phyloP scores from a whole-genome alignment of 1,139 yeast genomes.

The Groenewaldozyma auringiensis region DNA sequence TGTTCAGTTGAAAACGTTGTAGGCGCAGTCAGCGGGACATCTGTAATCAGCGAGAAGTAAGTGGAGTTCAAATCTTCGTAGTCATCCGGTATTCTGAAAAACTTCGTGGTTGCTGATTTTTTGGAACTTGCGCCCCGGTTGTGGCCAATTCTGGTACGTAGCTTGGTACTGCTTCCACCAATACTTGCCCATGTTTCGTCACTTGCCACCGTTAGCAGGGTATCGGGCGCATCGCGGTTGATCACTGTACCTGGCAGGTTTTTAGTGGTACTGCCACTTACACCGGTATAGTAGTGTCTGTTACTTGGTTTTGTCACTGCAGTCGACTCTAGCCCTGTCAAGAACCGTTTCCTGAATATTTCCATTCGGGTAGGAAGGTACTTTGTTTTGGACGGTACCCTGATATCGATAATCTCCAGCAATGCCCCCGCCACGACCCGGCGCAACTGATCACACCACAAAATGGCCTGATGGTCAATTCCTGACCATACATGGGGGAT shows the following conservation, averaged over 20 bases:
- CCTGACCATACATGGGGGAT: conserved; percentile 87
- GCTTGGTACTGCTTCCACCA: background rate
- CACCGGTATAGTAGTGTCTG: background rate
- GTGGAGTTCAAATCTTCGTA: conserved; percentile 4
- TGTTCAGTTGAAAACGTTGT: conserved; percentile 11
- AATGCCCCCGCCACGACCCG: conserved; percentile 47
- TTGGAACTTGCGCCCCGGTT: background rate
- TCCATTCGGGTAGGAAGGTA: conserved; percentile 50
- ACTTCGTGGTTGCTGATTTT: background rate
- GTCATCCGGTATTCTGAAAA: conserved; percentile 1
- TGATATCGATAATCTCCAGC: conserved; percentile 46
- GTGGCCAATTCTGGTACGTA: background rate
- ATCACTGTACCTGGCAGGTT: background rate
- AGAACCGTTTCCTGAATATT: conserved; percentile 42
- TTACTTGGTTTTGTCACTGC: conserved; percentile 3
- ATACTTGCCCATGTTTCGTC: background rate
- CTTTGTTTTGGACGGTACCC: conserved; percentile 46
- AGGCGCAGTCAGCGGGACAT: conserved; percentile 14
- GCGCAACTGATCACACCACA: conserved; percentile 81
- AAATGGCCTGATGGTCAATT: conserved; percentile 79
- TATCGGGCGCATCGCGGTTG: background rate
- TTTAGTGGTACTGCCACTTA: background rate
- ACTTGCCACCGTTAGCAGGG: background rate
- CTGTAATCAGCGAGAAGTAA: conserved; percentile 14
- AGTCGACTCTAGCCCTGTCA: conserved; percentile 30